phyloP scores from a whole-genome alignment of 23 red algal species.

The Chondrus crispus region DNA sequence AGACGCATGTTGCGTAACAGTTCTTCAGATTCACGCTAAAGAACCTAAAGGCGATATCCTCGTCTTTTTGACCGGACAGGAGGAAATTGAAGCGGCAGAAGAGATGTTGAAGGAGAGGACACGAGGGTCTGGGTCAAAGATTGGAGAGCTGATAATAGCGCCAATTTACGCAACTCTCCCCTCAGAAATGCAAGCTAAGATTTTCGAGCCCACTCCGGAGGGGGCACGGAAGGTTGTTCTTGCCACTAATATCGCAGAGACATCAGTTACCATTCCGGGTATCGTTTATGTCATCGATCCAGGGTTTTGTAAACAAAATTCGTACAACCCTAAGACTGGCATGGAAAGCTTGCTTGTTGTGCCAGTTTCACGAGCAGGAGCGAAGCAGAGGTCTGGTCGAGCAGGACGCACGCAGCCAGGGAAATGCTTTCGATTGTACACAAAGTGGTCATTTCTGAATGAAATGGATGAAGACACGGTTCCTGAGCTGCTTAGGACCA shows the following conservation, averaged over 20 bases:
- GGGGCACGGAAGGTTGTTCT: slow-evolving; percentile 86
- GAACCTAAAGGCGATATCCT: slow-evolving; percentile 87
- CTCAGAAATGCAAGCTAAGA: slow-evolving; percentile 73
- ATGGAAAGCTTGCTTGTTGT: slow-evolving; percentile 88
- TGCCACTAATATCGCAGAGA: slow-evolving; percentile 97
- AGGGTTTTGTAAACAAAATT: slow-evolving; percentile 92
- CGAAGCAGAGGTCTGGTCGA: slow-evolving; percentile 88
- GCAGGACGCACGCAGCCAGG: slow-evolving; percentile 91
- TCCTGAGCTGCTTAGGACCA: slow-evolving; percentile 84
- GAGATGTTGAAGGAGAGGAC: slow-evolving; percentile 65
- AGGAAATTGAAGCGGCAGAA: slow-evolving; percentile 92
- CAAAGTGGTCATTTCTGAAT: slow-evolving; percentile 67
- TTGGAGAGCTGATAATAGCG: slow-evolving; percentile 62
- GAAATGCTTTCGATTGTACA: slow-evolving; percentile 92
- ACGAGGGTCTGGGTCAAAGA: slow-evolving; percentile 34
- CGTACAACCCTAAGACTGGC: slow-evolving; percentile 71
- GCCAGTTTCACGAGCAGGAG: slow-evolving; percentile 78
- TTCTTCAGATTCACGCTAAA: slow-evolving; percentile 82
- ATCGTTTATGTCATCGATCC: slow-evolving; percentile 97
- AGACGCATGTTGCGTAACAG: slow-evolving; percentile 71
- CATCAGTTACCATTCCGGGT: slow-evolving; percentile 93
- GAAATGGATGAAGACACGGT: slow-evolving; percentile 75
- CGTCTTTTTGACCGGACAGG: slow-evolving; percentile 94
- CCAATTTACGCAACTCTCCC: slow-evolving; percentile 85
- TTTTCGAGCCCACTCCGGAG: slow-evolving; percentile 74